These are phyloP conservation scores for Cladosporium sp. DNA, from an alignment of 2,329 filamentous ascomycete genomes.

Conservation along the genomic window DNA sequence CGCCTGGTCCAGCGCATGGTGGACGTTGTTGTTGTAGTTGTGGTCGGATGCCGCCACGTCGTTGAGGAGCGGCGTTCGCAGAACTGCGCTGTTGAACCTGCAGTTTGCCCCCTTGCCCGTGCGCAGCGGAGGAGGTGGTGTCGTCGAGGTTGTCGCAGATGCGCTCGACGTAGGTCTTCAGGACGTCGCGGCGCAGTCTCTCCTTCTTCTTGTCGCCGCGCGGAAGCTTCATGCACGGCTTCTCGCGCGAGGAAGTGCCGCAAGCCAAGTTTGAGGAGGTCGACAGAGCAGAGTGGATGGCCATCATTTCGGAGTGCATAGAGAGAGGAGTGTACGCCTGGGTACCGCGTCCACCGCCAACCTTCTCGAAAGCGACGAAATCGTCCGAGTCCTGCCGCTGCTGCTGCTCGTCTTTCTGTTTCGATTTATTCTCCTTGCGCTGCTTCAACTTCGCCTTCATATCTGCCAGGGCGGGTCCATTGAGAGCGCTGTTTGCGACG, in stretches of 20 bases:
- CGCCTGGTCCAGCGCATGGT: constrained; percentile 14
- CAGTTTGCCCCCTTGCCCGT: constrained; percentile 23
- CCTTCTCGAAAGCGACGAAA: constrained; percentile 36
- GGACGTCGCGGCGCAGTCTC: constrained; percentile 36
- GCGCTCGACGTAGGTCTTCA: constrained; percentile 42
- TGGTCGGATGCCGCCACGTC: constrained; percentile 23
- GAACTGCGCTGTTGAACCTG: constrained; percentile 43
- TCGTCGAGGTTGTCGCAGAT: constrained; percentile 35
- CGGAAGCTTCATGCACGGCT: constrained; percentile 46
- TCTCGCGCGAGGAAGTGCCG: constrained; percentile 40
- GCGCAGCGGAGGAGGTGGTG: constrained; percentile 25
- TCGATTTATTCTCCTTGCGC: constrained; percentile 28
- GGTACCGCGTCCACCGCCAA: constrained; percentile 29
- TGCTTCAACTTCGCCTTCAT: constrained; percentile 33
- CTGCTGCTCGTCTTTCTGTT: constrained; percentile 29
- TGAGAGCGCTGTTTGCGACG: constrained; percentile 30
- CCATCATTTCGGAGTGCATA: constrained; percentile 54
- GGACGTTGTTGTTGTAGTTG: constrained; percentile 15
- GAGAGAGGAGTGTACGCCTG: constrained; percentile 40
- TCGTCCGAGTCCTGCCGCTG: constrained; percentile 23
- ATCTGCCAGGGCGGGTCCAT: constrained; percentile 34
- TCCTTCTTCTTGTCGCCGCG: constrained; percentile 43
- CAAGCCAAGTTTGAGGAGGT: constrained; percentile 40
- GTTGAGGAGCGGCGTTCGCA: constrained; percentile 42
- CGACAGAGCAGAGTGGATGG: constrained; percentile 45